Conservation (phyloP, 768 basidiomycete genomes). For the Ramaria sp. region DNA sequence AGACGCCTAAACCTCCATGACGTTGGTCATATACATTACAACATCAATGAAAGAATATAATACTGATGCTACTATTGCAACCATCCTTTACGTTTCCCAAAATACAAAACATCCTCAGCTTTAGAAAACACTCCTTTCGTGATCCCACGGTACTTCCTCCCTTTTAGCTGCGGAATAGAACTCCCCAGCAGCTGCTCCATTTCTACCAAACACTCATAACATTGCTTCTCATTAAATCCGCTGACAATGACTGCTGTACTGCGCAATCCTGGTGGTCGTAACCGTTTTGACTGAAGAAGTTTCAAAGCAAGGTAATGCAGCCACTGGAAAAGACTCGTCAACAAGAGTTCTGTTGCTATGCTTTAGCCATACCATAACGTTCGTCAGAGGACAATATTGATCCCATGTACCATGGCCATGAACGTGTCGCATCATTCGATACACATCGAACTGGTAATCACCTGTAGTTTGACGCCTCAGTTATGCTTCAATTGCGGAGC, state of each 20-base stretch:
- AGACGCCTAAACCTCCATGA: too few species aligned
- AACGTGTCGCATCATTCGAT: constrained; percentile 71
- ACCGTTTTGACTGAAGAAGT: constrained; percentile 56
- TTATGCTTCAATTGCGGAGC: neutral
- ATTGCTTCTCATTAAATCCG: constrained; percentile 52
- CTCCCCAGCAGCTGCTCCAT: constrained; percentile 47
- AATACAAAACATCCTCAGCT: constrained; percentile 5
- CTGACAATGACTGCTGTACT: constrained; percentile 21
- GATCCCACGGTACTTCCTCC: constrained; percentile 22
- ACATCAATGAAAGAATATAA: neutral
- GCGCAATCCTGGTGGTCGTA: constrained; percentile 41
- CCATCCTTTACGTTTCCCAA: constrained; percentile 6
- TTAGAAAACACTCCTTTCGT: neutral
- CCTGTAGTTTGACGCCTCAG: constrained; percentile 30
- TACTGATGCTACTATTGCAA: neutral
- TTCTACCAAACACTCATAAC: constrained; percentile 58
- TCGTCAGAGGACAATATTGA: constrained; percentile 69
- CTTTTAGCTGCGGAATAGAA: constrained; percentile 27
- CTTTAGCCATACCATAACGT: constrained; percentile 69
- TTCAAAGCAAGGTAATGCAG: constrained; percentile 74
- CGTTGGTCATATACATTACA: too few species aligned
- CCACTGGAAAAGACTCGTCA: constrained; percentile 47
- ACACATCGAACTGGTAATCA: constrained; percentile 91
- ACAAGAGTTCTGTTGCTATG: neutral
- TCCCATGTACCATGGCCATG: constrained; percentile 54